Base-by-base conservation (phyloP, 495 filamentous ascomycete species). In the Aspergillus diversus region DNA sequence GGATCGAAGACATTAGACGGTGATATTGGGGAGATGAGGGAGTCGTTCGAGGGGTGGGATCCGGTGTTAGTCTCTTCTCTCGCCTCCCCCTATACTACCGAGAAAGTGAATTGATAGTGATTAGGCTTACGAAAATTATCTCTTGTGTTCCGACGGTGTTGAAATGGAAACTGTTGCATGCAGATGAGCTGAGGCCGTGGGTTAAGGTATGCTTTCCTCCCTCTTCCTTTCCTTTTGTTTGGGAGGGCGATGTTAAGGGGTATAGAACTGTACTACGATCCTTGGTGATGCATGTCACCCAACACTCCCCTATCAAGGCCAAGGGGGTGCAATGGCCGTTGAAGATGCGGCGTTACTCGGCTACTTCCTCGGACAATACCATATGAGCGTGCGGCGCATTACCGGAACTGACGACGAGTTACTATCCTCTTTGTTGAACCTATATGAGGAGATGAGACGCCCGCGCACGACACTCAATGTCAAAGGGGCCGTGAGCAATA, bases 151-250 rank as follows among this genome's bases (percentile, higher is more conserved):
- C 47, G 27, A 21, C 47, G 5, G 47, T 50, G 5, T 3, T 50
- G n/a, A 50, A 50, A 27, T 50, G 47, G 47, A 50, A 50, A 12
- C n/a, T 50, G 9, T 17, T 50, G 9, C 47, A 50, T 50, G n/a
- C 17, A 1, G 47, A 50, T 11, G 47, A 50, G 16, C 47, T 50
- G 1, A 5, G 16, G 21, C 47, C 17, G 11, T 50, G 47, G 47
- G 47, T 50, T 5, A 50, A 50, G 47, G 47, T 50, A 7, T 21
- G 37, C 9, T 39, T 39, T 39, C 13, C 37, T 4, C 37, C 1
- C 13, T 1, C 4, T 21, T 49, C 17, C 4, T 49, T 49, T 49
- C 17, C 4, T 49, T 49, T 16, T 3, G 13, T 8, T 49, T 21
- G 7, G 7, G 13, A 8, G 17, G 13, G 46, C 4, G 37, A 8